A percentile compares a stretch with the other conserved stretches of the same genome.
phyloP scores from a whole-genome alignment of 495 filamentous ascomycete genomes.

The Annulohypoxylon maeteangense region DNA sequence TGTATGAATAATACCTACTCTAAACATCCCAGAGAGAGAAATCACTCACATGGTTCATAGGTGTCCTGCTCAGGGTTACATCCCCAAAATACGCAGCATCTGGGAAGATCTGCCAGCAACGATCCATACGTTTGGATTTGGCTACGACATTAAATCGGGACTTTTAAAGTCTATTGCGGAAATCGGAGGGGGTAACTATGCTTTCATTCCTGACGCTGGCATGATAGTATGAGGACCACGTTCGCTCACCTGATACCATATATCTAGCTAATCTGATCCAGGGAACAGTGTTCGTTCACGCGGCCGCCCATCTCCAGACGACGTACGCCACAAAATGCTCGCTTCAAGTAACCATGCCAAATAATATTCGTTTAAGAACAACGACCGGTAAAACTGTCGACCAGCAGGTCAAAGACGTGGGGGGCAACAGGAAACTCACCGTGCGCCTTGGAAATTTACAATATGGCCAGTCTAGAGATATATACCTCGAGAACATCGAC shows the following conservation, averaged over 20 bases:
- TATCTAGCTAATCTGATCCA: constrained; percentile 18
- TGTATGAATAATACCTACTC: constrained; percentile 33
- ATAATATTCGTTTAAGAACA: constrained; percentile 45
- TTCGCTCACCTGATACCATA: background rate
- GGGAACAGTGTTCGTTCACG: constrained; percentile 60
- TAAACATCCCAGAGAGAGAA: background rate
- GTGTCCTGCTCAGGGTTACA: constrained; percentile 48
- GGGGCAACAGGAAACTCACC: constrained; percentile 31
- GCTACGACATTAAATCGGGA: constrained; percentile 52
- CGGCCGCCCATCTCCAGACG: constrained; percentile 59
- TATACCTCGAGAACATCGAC: constrained; percentile 48
- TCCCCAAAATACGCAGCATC: constrained; percentile 49
- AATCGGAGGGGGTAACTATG: constrained; percentile 55
- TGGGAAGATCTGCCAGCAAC: constrained; percentile 50
- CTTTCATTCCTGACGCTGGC: constrained; percentile 60
- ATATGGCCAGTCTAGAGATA: constrained; percentile 60
- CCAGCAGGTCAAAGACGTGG: constrained; percentile 30
- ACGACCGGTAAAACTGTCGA: constrained; percentile 51
- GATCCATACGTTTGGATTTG: constrained; percentile 62
- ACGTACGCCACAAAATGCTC: constrained; percentile 53
- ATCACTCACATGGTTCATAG: constrained; percentile 12
- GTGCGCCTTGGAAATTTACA: constrained; percentile 55
- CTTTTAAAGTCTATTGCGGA: constrained; percentile 60
- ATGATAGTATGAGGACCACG: constrained; percentile 53
- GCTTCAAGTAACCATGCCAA: constrained; percentile 49